A percentile compares a stretch with the other conserved stretches of the same genome.
Evolutionary conservation across 345 rosid species (phyloP).

Genomic region (Noccaea caerulescens): DNA sequence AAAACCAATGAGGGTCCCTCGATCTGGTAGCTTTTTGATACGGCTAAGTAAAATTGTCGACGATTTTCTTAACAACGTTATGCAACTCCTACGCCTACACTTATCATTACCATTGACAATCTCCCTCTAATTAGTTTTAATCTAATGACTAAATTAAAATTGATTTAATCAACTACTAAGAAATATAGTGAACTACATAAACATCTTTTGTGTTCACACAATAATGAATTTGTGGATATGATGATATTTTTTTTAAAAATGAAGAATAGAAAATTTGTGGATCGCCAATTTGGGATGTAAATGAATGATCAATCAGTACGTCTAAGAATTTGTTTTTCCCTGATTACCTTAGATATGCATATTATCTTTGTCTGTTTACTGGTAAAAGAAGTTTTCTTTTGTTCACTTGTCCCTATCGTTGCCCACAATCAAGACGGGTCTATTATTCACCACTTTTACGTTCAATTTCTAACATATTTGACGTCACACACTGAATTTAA

Average conservation of each 20-base stretch:
- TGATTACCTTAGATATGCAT: slow-evolving; percentile 5
- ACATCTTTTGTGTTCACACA: slow-evolving; percentile 17
- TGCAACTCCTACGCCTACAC: slow-evolving; percentile 36
- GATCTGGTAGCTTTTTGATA: slow-evolving; percentile 44
- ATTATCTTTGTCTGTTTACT: slow-evolving; percentile 31
- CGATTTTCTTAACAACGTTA: slow-evolving; percentile 46
- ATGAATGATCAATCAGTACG: not conserved
- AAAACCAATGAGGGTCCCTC: slow-evolving; percentile 38
- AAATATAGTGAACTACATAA: not conserved
- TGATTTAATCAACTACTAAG: not conserved
- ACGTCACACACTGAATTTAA: slow-evolving; percentile 37
- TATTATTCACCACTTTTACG: slow-evolving; percentile 33
- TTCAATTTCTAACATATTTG: slow-evolving; percentile 24
- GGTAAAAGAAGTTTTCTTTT: slow-evolving; percentile 41
- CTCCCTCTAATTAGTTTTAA: slow-evolving; percentile 11
- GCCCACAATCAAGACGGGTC: slow-evolving; percentile 42
- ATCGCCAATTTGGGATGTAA: slow-evolving; percentile 9
- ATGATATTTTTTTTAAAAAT: not conserved
- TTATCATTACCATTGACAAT: slow-evolving; percentile 46
- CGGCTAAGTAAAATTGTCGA: slow-evolving; percentile 51
- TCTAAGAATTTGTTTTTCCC: not conserved
- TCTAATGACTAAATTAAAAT: not conserved
- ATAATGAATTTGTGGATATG: not conserved
- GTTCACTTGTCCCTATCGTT: slow-evolving; percentile 37
- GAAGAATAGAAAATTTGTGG: not conserved